Evolutionary conservation across 2,329 filamentous ascomycete species (phyloP).

Genomic region (Fusarium guadeloupense): DNA sequence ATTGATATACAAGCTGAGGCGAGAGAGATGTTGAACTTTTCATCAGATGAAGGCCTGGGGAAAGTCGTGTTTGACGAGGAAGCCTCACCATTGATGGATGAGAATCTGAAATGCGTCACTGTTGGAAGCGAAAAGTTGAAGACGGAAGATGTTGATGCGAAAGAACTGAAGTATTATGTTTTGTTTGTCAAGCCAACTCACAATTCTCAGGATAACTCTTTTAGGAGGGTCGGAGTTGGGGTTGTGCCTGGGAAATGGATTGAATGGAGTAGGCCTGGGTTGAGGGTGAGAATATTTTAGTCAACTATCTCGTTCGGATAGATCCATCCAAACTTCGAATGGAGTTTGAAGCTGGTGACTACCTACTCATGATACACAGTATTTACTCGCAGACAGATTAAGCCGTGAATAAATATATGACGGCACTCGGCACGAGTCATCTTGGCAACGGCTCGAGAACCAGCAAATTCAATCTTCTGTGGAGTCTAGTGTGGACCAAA

Average conservation of each 20-base stretch:
- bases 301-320: too few species aligned
- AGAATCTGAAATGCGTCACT: constrained; percentile 2
- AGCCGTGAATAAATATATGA: too few species aligned
- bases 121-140: constrained; percentile 11
- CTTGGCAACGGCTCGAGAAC: background rate
- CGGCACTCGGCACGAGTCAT: background rate
- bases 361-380: too few species aligned
- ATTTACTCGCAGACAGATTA: too few species aligned
- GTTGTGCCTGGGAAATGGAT: constrained; percentile 6
- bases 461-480: background rate
- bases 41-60: background rate
- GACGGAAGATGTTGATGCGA: background rate
- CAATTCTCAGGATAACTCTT: background rate
- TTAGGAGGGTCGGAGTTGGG: constrained; percentile 17
- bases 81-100: background rate
- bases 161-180: background rate
- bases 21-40: background rate
- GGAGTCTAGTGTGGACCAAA: background rate
- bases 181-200: background rate
- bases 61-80: constrained; percentile 11
- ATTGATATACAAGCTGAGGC: constrained; percentile 5
- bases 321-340: too few species aligned
- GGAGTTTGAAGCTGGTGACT: too few species aligned
- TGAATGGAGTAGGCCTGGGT: background rate
- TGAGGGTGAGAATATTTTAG: too few species aligned